Evolutionary conservation across 805 yeast species (phyloP).

Genomic region (Lachancea meyersii): DNA sequence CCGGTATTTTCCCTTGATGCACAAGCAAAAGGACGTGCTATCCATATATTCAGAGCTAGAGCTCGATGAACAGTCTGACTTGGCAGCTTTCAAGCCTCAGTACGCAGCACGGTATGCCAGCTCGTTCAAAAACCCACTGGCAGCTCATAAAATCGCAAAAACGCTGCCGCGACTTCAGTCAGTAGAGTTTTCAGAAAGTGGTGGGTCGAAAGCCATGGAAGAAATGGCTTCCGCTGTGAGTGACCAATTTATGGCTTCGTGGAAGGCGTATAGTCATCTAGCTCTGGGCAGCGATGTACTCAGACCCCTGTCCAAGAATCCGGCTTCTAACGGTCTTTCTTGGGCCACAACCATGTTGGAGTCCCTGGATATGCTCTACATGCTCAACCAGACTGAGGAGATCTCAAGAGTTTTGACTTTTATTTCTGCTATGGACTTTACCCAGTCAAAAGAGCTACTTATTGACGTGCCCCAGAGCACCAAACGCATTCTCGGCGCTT

Average conservation of each 20-base stretch:
- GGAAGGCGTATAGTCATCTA: constrained; percentile 38
- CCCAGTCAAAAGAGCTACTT: constrained; percentile 34
- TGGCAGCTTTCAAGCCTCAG: constrained; percentile 18
- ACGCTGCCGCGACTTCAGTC: constrained; percentile 25
- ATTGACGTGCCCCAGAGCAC: constrained; percentile 48
- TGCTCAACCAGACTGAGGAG: constrained; percentile 40
- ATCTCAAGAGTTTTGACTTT: constrained; percentile 35
- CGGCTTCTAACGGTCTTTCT: constrained; percentile 56
- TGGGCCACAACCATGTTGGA: constrained; percentile 27
- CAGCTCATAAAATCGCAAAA: constrained; percentile 17
- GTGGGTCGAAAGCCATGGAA: not conserved
- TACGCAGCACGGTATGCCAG: constrained; percentile 26
- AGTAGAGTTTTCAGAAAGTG: constrained; percentile 22
- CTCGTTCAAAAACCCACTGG: constrained; percentile 16
- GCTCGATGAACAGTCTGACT: constrained; percentile 16
- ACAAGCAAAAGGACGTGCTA: constrained; percentile 5
- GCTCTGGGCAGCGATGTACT: constrained; percentile 46
- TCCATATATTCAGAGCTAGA: constrained; percentile 1
- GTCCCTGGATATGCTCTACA: constrained; percentile 44
- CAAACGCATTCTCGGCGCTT: constrained; percentile 48
- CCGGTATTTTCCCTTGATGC: constrained; percentile 35
- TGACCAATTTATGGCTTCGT: constrained; percentile 37
- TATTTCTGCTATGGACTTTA: constrained; percentile 37
- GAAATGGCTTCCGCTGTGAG: constrained; percentile 29
- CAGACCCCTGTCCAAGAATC: constrained; percentile 33